A percentile compares a stretch with the other conserved stretches of the same genome.
Conservation (phyloP, 2,329 filamentous ascomycete species). For the Onygena corvina region DNA sequence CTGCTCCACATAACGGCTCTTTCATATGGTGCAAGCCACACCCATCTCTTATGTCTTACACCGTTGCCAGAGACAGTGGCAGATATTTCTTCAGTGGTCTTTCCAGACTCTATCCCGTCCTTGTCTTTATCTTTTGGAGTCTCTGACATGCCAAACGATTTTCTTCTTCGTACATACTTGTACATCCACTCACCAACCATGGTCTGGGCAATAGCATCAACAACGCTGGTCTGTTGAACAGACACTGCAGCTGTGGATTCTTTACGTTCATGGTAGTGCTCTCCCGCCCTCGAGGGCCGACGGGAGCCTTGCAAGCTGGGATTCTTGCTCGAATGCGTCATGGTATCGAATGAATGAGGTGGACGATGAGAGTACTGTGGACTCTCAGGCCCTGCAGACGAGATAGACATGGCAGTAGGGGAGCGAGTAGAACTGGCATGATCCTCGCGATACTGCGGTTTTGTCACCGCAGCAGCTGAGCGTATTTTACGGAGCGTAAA, state of each 20-base stretch:
- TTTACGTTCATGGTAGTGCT: slow-evolving; percentile 25
- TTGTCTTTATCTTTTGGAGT: slow-evolving; percentile 19
- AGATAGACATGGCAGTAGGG: slow-evolving; percentile 48
- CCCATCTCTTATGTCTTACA: slow-evolving; percentile 85
- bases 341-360: slow-evolving; percentile 60
- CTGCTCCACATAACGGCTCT: slow-evolving; percentile 94
- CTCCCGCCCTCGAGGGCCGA: slow-evolving; percentile 19
- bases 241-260: slow-evolving; percentile 44
- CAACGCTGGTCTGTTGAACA: slow-evolving; percentile 63
- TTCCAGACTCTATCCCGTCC: slow-evolving; percentile 38
- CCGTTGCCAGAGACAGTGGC: slow-evolving; percentile 55
- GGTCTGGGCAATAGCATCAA: slow-evolving; percentile 92
- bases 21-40: slow-evolving; percentile 96
- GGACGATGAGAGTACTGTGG: slow-evolving; percentile 46
- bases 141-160: slow-evolving; percentile 68
- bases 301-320: slow-evolving; percentile 18
- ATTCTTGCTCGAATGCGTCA: slow-evolving; percentile 41
- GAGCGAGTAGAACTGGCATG: slow-evolving; percentile 29
- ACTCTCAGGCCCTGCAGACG: slow-evolving; percentile 56
- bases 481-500: slow-evolving; percentile 65
- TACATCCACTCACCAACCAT: slow-evolving; percentile 76
- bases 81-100: slow-evolving; percentile 54
- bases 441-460: slow-evolving; percentile 27
- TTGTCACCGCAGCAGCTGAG: slow-evolving; percentile 63
- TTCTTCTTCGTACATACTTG: slow-evolving; percentile 47